Evolutionary conservation across 2,329 filamentous ascomycete species (phyloP).

Genomic region (Paecilomyces sp.): DNA sequence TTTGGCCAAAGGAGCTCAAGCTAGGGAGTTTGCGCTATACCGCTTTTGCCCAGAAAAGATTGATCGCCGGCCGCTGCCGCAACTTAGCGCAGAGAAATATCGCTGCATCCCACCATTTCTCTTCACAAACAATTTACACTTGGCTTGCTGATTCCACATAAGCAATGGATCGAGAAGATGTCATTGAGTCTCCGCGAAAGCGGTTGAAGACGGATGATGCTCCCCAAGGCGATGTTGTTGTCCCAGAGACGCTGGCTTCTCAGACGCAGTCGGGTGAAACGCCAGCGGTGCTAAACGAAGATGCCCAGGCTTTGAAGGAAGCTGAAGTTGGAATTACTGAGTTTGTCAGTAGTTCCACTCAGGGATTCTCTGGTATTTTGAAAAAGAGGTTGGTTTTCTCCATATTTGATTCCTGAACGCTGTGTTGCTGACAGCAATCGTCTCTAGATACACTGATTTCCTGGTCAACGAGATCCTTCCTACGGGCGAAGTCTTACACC

Average conservation of each 20-base stretch:
- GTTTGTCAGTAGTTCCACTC: constrained; percentile 51
- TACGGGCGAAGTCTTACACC: constrained; percentile 67
- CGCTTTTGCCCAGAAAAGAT: neutral
- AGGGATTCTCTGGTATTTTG: constrained; percentile 56
- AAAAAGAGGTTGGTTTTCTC: constrained; percentile 52
- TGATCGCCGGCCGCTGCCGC: neutral
- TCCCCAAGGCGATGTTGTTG: constrained; percentile 8
- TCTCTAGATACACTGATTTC: constrained; percentile 76
- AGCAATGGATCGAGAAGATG: constrained; percentile 6
- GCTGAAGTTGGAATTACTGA: constrained; percentile 55
- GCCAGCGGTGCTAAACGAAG: constrained; percentile 8
- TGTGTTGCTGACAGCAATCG: neutral
- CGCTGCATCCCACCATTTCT: neutral
- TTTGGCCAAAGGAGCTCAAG: neutral
- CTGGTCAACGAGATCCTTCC: constrained; percentile 81
- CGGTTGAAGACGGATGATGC: constrained; percentile 14
- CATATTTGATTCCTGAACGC: neutral
- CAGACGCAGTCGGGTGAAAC: constrained; percentile 6
- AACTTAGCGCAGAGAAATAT: neutral
- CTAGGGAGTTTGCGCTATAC: neutral
- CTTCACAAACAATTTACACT: neutral
- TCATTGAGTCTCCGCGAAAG: constrained; percentile 13
- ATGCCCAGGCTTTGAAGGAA: constrained; percentile 33
- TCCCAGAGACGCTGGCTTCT: constrained; percentile 5
- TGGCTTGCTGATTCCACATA: neutral